Conservation (phyloP, 2,329 filamentous ascomycete genomes). For the Mariannaea elegans region DNA sequence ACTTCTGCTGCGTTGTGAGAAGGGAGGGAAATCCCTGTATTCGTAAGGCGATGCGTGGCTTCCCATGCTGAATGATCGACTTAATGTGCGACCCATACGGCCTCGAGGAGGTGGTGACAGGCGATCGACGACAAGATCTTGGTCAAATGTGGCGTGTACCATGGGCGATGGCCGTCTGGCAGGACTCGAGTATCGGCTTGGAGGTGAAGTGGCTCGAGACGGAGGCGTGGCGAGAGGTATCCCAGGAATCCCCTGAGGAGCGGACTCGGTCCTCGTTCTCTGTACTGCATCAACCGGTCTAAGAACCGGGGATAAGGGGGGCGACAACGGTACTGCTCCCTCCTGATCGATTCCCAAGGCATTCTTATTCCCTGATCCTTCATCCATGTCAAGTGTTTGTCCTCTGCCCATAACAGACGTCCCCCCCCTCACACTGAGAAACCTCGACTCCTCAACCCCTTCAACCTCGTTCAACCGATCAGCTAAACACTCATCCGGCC, state of each 20-base stretch:
- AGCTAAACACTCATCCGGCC: slow-evolving; percentile 63
- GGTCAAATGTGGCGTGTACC: slow-evolving; percentile 48
- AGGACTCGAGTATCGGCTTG: slow-evolving; percentile 42
- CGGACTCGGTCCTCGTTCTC: slow-evolving; percentile 39
- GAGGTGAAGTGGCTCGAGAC: slow-evolving; percentile 40
- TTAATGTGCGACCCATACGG: slow-evolving; percentile 42
- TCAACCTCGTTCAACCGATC: slow-evolving; percentile 58
- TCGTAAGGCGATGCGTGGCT: slow-evolving; percentile 44
- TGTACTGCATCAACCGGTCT: slow-evolving; percentile 38
- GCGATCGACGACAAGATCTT: slow-evolving; percentile 50
- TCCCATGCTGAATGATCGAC: slow-evolving; percentile 48
- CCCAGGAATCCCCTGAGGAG: slow-evolving; percentile 31
- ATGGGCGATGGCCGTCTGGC: slow-evolving; percentile 44
- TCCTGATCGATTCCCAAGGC: slow-evolving; percentile 47
- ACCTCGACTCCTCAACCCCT: slow-evolving; percentile 41
- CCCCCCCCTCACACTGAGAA: slow-evolving; percentile 41
- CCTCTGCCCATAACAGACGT: slow-evolving; percentile 33
- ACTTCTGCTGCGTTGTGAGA: slow-evolving; percentile 48
- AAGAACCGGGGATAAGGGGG: slow-evolving; percentile 45
- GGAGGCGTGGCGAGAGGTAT: slow-evolving; percentile 38
- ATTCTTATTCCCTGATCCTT: slow-evolving; percentile 33
- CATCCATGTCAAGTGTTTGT: neutral
- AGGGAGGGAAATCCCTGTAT: slow-evolving; percentile 48
- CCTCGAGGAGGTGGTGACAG: slow-evolving; percentile 47
- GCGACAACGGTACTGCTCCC: slow-evolving; percentile 24